Evolutionary conservation across 306 rosid genomes (phyloP).

Genomic region (Myrica gale): DNA sequence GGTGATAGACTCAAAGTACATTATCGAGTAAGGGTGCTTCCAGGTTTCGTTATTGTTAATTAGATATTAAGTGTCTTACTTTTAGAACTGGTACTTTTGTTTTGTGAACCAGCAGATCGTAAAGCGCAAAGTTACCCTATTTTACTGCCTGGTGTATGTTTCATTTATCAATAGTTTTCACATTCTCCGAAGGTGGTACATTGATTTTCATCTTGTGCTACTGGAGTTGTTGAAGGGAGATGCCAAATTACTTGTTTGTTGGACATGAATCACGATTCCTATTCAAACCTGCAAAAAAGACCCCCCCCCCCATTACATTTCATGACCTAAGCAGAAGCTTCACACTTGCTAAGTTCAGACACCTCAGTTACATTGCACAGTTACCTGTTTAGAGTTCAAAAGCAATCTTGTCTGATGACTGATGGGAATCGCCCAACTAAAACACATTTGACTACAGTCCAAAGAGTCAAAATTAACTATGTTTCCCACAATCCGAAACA

Average conservation of each 20-base stretch:
- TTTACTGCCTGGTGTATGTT: background rate
- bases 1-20: conserved; percentile 92
- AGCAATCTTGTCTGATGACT: too few relatives aligned
- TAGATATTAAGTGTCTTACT: conserved; percentile 7
- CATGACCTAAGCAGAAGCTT: too few relatives aligned
- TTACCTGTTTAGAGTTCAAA: too few relatives aligned
- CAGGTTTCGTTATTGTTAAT: conserved; percentile 15
- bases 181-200: background rate
- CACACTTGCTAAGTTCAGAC: too few relatives aligned
- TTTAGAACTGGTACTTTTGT: background rate
- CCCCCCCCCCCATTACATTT: too few relatives aligned
- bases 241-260: background rate
- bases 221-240: background rate
- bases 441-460: too few relatives aligned
- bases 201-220: background rate
- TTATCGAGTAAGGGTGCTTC: conserved; percentile 64
- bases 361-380: too few relatives aligned
- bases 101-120: background rate
- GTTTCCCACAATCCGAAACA: too few relatives aligned
- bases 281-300: too few relatives aligned
- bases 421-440: too few relatives aligned
- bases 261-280: background rate
- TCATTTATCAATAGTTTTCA: background rate
- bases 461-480: too few relatives aligned
- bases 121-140: background rate